Evolutionary conservation across 1,139 yeast genomes (phyloP).

Genomic region (Eremothecium gossypii): DNA sequence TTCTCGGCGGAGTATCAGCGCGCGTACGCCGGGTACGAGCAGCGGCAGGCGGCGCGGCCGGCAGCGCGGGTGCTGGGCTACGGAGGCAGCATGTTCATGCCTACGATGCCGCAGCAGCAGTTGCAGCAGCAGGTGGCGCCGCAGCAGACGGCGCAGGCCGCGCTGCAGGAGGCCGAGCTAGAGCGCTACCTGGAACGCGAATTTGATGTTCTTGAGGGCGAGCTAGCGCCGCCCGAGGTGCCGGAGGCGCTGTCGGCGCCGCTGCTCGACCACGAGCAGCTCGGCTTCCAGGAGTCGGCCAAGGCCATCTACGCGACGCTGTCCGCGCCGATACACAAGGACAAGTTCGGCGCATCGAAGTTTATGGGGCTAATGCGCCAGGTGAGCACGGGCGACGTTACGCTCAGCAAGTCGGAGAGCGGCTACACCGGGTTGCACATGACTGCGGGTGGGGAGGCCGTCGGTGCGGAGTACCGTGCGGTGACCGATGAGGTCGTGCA

Average conservation of each 20-base stretch:
- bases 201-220: conserved; percentile 18
- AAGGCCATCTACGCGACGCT: conserved; percentile 17
- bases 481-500: conserved; percentile 6
- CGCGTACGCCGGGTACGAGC: conserved; percentile 19
- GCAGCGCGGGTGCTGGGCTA: conserved; percentile 1
- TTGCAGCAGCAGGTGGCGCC: conserved; percentile 2
- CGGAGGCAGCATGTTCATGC: neutral
- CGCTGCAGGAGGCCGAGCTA: neutral
- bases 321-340: conserved; percentile 10
- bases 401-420: conserved; percentile 14
- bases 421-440: conserved; percentile 16
- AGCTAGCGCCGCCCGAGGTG: conserved; percentile 10
- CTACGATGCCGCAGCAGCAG: neutral
- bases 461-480: conserved; percentile 23
- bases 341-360: conserved; percentile 23
- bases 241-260: conserved; percentile 1
- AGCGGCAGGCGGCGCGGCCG: conserved; percentile 7
- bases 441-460: conserved; percentile 17
- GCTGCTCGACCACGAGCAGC: conserved; percentile 17
- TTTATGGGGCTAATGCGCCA: conserved; percentile 25
- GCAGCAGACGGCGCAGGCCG: neutral
- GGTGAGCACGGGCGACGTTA: conserved; percentile 26
- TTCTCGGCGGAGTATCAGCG: conserved; percentile 22
- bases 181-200: conserved; percentile 14
- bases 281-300: conserved; percentile 22